phyloP scores from a whole-genome alignment of 345 rosid species.

The Viola odorata region DNA sequence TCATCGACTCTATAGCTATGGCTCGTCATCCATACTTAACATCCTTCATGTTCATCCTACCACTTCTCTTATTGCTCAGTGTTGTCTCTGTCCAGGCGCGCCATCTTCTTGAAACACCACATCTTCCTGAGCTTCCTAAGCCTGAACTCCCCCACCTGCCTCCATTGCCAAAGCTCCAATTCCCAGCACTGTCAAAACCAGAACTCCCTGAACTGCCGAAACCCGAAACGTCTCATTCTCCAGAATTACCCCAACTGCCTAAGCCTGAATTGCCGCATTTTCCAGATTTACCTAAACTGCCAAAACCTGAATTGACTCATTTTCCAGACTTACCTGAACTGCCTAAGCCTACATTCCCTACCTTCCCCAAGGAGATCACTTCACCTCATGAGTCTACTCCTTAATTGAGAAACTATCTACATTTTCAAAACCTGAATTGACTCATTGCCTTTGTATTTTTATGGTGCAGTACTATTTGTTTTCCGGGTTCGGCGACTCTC shows the following conservation, averaged over 20 bases:
- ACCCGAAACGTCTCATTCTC: neutral
- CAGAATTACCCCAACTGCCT: neutral
- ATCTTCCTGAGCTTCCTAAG: conserved; percentile 2
- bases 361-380: neutral
- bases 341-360: neutral
- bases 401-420: too few species aligned
- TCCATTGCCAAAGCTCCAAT: neutral
- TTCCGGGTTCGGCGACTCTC: too few species aligned
- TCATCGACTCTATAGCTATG: too few species aligned
- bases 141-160: conserved; percentile 2
- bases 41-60: too few species aligned
- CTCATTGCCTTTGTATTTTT: too few species aligned
- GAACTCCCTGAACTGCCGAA: conserved; percentile 9
- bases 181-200: neutral
- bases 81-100: neutral
- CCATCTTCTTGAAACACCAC: neutral
- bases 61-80: too few species aligned
- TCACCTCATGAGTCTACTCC: neutral
- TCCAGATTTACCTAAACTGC: neutral
- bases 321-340: too few species aligned
- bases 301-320: too few species aligned
- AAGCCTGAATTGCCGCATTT: neutral
- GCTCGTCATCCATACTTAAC: too few species aligned
- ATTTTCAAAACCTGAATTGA: too few species aligned
- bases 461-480: too few species aligned